Conservation (phyloP, 2,329 filamentous ascomycete genomes). For the Rhynchosporium secalis region DNA sequence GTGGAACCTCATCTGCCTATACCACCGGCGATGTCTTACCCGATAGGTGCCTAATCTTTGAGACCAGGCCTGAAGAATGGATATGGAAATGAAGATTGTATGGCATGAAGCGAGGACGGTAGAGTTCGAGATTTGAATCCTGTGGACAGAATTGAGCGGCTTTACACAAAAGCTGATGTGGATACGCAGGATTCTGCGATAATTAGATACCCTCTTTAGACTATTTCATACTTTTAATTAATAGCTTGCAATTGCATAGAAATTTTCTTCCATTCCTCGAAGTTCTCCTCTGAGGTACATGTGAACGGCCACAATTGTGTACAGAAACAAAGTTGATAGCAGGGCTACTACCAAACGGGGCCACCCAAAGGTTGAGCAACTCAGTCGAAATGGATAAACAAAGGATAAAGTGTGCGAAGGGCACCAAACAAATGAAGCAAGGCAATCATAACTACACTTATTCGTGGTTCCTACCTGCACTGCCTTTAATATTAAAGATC, state of each 20-base stretch:
- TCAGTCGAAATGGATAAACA: no score
- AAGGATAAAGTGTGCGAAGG: no score
- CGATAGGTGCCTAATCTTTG: neutral
- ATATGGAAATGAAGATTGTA: neutral
- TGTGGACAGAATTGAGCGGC: no score
- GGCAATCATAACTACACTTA: no score
- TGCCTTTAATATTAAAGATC: no score
- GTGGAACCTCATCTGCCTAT: conserved; percentile 3
- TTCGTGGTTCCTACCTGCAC: no score
- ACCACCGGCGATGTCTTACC: conserved; percentile 6
- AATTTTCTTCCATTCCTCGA: neutral
- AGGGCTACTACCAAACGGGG: neutral
- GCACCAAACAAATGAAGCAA: no score
- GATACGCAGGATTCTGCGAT: neutral
- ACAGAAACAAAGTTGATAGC: conserved; percentile 7
- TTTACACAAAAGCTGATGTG: neutral
- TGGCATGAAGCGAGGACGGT: neutral
- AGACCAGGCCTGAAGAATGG: neutral
- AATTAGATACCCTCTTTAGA: neutral
- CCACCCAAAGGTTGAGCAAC: neutral
- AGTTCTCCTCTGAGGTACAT: neutral
- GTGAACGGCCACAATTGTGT: conserved; percentile 8
- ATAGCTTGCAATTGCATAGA: neutral
- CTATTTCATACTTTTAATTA: neutral
- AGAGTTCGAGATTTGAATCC: neutral